phyloP scores from a whole-genome alignment of 2,329 filamentous ascomycete species.

The Aspergillus viridinutans region DNA sequence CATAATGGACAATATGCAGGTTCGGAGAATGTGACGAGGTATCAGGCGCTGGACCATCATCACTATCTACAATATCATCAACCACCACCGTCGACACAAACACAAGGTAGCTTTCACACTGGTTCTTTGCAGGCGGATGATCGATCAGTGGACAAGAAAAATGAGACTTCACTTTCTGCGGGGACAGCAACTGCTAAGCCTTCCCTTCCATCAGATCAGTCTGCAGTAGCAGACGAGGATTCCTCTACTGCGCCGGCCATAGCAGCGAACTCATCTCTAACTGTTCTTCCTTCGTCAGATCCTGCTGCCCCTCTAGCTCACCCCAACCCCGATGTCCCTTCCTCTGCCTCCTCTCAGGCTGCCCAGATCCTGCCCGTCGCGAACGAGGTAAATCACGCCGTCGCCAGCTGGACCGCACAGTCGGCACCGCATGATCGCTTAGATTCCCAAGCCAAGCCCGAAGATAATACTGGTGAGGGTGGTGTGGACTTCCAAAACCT shows the following conservation, averaged over 20 bases:
- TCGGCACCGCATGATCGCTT: constrained; percentile 19
- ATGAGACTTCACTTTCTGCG: constrained; percentile 25
- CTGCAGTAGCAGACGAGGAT: constrained; percentile 13
- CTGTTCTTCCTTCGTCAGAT: constrained; percentile 22
- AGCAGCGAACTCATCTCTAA: constrained; percentile 21
- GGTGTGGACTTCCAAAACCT: constrained; percentile 48
- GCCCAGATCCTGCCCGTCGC: constrained; percentile 25
- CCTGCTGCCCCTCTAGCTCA: constrained; percentile 22
- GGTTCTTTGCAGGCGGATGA: constrained; percentile 21
- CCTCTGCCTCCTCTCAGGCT: constrained; percentile 20
- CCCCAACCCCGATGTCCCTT: constrained; percentile 17
- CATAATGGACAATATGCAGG: constrained; percentile 12
- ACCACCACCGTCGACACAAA: background rate
- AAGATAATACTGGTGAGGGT: constrained; percentile 24
- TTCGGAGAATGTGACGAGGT: constrained; percentile 9
- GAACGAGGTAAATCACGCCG: constrained; percentile 28
- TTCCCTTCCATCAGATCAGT: constrained; percentile 14
- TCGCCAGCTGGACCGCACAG: constrained; percentile 15
- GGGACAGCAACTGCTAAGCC: constrained; percentile 12
- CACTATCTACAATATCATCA: background rate
- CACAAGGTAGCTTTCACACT: constrained; percentile 31
- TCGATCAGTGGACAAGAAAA: constrained; percentile 18
- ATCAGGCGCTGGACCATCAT: constrained; percentile 14
- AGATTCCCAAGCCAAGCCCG: constrained; percentile 19
- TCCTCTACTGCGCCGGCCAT: constrained; percentile 7